Base-by-base conservation (phyloP, 805 yeast species). In the Candida maesae region DNA sequence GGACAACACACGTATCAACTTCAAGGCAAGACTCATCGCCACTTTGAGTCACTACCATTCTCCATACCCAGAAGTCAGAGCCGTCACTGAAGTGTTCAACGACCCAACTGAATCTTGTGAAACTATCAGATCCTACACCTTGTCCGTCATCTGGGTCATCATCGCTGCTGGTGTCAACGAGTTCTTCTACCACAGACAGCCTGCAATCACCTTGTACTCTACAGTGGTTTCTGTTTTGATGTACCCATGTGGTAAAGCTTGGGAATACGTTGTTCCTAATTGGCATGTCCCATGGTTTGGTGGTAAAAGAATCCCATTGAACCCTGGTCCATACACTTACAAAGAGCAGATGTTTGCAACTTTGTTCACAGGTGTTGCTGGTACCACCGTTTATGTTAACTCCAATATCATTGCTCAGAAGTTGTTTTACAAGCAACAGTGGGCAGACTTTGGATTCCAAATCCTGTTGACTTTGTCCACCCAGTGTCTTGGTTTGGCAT, bases 281-380 rank as follows among this genome's bases (percentile, higher is more conserved):
- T 66, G 64, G 63, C 67, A 71, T 5, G 55, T 74, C 50, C 64
- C 56, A 6, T 25, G 66, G 29, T 45, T 55, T 31, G 73, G 79
- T 37, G 62, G 53, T 20, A 63, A 68, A 48, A 17, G 25, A 19
- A 52, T 60, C 44, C 65, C 68, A 7, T 56, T 79, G 39, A 78
- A 78, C 56, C 82, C 81, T 3, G 83, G 85, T 11, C 81, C 82
- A 11, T 81, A 84, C 81, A 63, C 68, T 24, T 66, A 59, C 48
- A 80, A 80, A 53, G 86, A 80, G 52, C 87, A 81, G 58, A 77
- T 79, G 79, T 67, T 81, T 44, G 66, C 81, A 2, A 75, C 86
- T 49, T 46, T 64, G 41, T 60, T 65, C 33, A 65, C 67, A 18
- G 64, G 48, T 39, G 51, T 47, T 31, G 36, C 71, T n/a, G 53